Percentiles rank a stretch among this genome's conserved stretches.
phyloP scores from a whole-genome alignment of 805 yeast genomes.

The Starmerella vaccinii region DNA sequence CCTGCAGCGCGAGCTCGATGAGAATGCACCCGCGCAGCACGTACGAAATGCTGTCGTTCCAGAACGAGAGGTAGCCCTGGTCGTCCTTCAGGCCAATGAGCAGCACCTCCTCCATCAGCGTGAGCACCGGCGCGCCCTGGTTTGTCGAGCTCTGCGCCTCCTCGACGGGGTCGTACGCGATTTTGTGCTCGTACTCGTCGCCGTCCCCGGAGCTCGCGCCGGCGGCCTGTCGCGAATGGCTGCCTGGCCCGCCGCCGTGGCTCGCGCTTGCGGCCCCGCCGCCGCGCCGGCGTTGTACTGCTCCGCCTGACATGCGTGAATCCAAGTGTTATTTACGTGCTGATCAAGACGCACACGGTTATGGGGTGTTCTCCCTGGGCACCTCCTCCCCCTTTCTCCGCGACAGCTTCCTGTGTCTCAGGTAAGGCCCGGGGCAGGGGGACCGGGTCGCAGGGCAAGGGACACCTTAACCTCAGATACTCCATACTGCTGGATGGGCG shows the following conservation, averaged over 20 bases:
- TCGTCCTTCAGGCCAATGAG: conserved; percentile 88
- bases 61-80: conserved; percentile 91
- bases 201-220: conserved; percentile 1
- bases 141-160: conserved; percentile 34
- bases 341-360: conserved; percentile 1
- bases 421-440: neutral
- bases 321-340: neutral
- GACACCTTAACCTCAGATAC: neutral
- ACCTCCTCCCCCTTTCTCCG: neutral
- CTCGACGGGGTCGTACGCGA: conserved; percentile 61
- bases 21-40: conserved; percentile 90
- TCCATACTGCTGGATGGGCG: neutral
- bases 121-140: conserved; percentile 55
- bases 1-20: conserved; percentile 84
- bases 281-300: conserved; percentile 25
- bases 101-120: conserved; percentile 93
- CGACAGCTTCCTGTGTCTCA: neutral
- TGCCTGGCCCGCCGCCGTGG: neutral
- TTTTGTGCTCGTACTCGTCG: conserved; percentile 23
- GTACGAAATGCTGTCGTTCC: conserved; percentile 97
- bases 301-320: conserved; percentile 21
- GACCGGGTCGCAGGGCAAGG: neutral
- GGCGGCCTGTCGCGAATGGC: neutral
- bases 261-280: conserved; percentile 13
- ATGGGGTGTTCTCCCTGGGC: too few species aligned